Base-by-base conservation (phyloP, 2,329 filamentous ascomycete species). In the Diaporthe sp. region DNA sequence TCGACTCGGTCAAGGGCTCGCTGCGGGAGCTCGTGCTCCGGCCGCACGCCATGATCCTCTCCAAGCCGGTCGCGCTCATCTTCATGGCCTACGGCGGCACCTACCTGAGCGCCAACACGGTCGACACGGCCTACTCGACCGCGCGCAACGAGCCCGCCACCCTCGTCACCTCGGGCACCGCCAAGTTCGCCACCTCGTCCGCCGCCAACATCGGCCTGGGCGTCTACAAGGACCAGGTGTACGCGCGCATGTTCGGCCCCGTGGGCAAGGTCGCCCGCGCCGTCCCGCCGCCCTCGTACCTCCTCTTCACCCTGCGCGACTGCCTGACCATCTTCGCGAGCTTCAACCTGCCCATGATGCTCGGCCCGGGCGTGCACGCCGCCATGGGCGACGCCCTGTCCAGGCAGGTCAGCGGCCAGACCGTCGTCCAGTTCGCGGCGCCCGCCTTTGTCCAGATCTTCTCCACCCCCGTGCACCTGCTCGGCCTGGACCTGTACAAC, bases 251-350 rank as follows among this genome's bases (percentile, higher is more conserved):
- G 81, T 98, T 97, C 83, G 94, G 94, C 17, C 91, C 93, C 0
- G 85, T 86, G 0, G 88, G 84, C 74, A 17, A 51, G 57, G 82
- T 86, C 1, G 89, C 85, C 15, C 87, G 88, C 22, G 85, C 88
- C 37, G 93, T 98, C 0, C 92, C 94, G 0, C 84, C 91, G 44
- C 87, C 93, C 1, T 94, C 92, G 12, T 97, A 95, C 84, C 86
- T 89, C 0, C 90, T 98, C 75, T 98, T 98, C 87, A 92, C 94
- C 4, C 82, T 93, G 73, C 92, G 96, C 80, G 96, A 98, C 85
- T 95, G 93, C 84, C 86, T 98, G 77, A 98, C 96, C 71, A 95
- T 98, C 80, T 98, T 97, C 83, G 95, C 95, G 6, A 94, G 92
- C 17, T 98, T 98, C 89, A 98, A 98, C 82, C 86, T 98, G 2